Evolutionary conservation across 305 asterid genomes (phyloP).

Genomic region (Salvia sclarea): DNA sequence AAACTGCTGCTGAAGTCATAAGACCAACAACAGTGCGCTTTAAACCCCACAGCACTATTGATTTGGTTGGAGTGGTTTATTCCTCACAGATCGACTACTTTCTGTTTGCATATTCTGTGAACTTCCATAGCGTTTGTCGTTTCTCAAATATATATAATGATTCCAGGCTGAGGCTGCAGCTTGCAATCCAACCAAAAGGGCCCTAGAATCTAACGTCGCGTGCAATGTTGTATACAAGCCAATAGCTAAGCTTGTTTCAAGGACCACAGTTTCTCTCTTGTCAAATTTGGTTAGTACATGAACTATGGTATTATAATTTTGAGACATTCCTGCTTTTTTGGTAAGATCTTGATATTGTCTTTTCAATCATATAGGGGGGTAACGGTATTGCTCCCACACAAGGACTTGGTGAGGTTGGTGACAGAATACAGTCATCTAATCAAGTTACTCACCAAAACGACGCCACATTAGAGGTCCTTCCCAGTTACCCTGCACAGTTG

Average conservation of each 20-base stretch:
- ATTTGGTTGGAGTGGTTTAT: conserved; percentile 34
- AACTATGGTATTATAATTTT: neutral
- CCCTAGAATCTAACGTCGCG: conserved; percentile 35
- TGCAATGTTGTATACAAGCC: conserved; percentile 66
- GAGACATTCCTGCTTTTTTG: conserved; percentile 9
- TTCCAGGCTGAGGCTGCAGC: conserved; percentile 50
- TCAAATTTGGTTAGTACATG: conserved; percentile 61
- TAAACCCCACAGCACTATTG: conserved; percentile 38
- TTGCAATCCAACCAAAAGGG: conserved; percentile 35
- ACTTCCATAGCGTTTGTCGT: neutral
- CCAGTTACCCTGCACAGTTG: conserved; percentile 12
- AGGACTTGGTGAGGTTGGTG: conserved; percentile 36
- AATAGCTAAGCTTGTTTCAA: conserved; percentile 67
- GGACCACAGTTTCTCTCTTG: conserved; percentile 57
- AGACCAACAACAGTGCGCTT: conserved; percentile 68
- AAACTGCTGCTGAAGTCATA: conserved; percentile 46
- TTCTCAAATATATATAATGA: conserved; percentile 20
- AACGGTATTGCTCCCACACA: conserved; percentile 29
- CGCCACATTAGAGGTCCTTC: conserved; percentile 28
- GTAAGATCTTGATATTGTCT: conserved; percentile 15
- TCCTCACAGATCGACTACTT: conserved; percentile 33
- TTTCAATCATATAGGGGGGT: conserved; percentile 41
- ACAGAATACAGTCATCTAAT: conserved; percentile 29
- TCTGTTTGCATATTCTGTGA: neutral
- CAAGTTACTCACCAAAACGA: conserved; percentile 32